Evolutionary conservation across 2,329 filamentous ascomycete species (phyloP).

Genomic region (Talaromyces marneffei): DNA sequence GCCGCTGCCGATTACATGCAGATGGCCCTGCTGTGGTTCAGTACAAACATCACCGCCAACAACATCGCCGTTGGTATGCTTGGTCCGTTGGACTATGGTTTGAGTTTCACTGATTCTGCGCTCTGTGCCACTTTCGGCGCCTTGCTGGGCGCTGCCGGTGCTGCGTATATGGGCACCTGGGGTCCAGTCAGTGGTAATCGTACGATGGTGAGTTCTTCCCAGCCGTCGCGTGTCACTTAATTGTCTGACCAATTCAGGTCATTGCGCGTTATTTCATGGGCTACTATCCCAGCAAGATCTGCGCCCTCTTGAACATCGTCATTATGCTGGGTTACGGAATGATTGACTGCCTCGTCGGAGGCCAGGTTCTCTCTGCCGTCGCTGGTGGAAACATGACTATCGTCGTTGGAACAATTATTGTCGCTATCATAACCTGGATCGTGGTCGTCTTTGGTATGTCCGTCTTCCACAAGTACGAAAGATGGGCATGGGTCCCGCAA

Average conservation of each 20-base stretch:
- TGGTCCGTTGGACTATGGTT: conserved; percentile 34
- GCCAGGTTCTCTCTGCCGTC: conserved; percentile 40
- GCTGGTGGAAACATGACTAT: conserved; percentile 35
- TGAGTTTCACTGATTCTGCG: conserved; percentile 38
- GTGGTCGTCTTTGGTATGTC: conserved; percentile 39
- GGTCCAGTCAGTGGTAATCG: conserved; percentile 39
- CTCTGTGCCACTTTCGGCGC: conserved; percentile 35
- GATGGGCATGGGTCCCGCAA: conserved; percentile 40
- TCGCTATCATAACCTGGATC: conserved; percentile 29
- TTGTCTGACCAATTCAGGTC: conserved; percentile 24
- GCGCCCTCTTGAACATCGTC: conserved; percentile 37
- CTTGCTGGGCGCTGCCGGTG: conserved; percentile 28
- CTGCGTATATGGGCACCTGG: conserved; percentile 40
- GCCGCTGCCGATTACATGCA: conserved; percentile 18
- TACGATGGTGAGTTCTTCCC: conserved; percentile 31
- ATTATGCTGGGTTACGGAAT: conserved; percentile 41
- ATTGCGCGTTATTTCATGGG: conserved; percentile 40
- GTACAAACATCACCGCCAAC: conserved; percentile 36
- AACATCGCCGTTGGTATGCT: conserved; percentile 41
- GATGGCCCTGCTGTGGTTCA: conserved; percentile 34
- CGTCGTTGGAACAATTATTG: conserved; percentile 35
- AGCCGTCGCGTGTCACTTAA: background rate
- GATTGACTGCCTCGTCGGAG: conserved; percentile 39
- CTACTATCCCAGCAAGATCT: conserved; percentile 39
- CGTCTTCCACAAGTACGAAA: conserved; percentile 41